Percentiles rank a stretch among this genome's conserved stretches.
These are phyloP conservation scores for Paraconiothyrium brasiliense DNA, from an alignment of 2,329 filamentous ascomycete species.

Conservation along the genomic window DNA sequence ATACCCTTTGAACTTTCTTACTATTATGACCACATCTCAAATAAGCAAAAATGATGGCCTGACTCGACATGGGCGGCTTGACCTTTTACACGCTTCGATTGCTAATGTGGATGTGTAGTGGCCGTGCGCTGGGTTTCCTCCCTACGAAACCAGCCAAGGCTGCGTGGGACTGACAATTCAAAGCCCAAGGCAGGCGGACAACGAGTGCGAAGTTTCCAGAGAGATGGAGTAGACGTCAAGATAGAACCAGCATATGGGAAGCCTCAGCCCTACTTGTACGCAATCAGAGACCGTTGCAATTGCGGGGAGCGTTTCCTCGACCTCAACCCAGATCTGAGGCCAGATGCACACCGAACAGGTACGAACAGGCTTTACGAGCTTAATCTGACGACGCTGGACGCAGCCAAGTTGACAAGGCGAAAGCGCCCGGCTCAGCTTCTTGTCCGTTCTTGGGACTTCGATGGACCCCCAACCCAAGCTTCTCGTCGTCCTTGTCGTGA, in stretches of 20 bases:
- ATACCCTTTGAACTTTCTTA: slow-evolving; percentile 17
- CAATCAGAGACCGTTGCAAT: slow-evolving; percentile 5
- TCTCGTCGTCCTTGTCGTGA: slow-evolving; percentile 5
- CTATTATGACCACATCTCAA: neutral
- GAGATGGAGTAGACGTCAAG: neutral
- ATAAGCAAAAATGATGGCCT: slow-evolving; percentile 6
- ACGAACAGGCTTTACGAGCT: slow-evolving; percentile 11
- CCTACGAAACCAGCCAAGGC: neutral
- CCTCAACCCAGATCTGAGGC: slow-evolving; percentile 18
- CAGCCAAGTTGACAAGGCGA: slow-evolving; percentile 6
- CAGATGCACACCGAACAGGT: slow-evolving; percentile 19
- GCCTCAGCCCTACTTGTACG: slow-evolving; percentile 2
- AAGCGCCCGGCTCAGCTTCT: slow-evolving; percentile 1
- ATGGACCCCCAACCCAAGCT: slow-evolving; percentile 2
- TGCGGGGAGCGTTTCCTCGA: slow-evolving; percentile 9
- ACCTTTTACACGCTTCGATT: neutral
- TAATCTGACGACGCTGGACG: slow-evolving; percentile 13
- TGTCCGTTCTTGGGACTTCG: neutral
- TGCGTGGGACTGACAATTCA: neutral
- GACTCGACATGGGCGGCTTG: neutral
- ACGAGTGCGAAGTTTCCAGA: neutral
- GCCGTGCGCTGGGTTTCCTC: neutral
- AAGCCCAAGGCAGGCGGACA: neutral
- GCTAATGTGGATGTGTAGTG: slow-evolving; percentile 7
- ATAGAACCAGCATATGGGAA: neutral